A percentile compares a stretch with the other conserved stretches of the same genome.
Conservation (phyloP, 2,329 filamentous ascomycete genomes). For the Monosporascus sp. region DNA sequence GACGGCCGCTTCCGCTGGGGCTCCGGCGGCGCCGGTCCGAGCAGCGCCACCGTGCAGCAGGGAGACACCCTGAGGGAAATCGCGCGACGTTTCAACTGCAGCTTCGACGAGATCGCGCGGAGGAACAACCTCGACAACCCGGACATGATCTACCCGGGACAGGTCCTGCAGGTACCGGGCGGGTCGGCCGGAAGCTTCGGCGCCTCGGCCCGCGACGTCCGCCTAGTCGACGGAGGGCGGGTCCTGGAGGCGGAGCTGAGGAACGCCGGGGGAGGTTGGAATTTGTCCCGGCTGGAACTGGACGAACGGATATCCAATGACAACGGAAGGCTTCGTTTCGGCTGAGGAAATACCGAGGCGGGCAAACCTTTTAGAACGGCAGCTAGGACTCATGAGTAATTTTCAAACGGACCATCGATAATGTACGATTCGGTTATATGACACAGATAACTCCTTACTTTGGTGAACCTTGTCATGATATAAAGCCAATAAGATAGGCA, state of each 20-base stretch:
- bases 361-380: too few species aligned
- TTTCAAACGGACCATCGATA: too few species aligned
- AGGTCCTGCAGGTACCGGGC: slow-evolving; percentile 32
- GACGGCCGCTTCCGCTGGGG: slow-evolving; percentile 33
- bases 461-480: too few species aligned
- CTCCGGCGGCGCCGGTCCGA: slow-evolving; percentile 16
- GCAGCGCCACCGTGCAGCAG: slow-evolving; percentile 31
- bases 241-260: slow-evolving; percentile 21
- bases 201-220: slow-evolving; percentile 29
- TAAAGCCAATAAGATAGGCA: too few species aligned
- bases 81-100: slow-evolving; percentile 25
- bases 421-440: too few species aligned
- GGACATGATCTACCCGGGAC: slow-evolving; percentile 38
- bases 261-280: slow-evolving; percentile 12
- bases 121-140: slow-evolving; percentile 35
- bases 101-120: slow-evolving; percentile 34
- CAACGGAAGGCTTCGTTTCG: slow-evolving; percentile 39
- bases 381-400: too few species aligned
- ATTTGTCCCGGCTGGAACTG: slow-evolving; percentile 11
- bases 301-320: slow-evolving; percentile 17
- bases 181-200: slow-evolving; percentile 25
- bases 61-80: slow-evolving; percentile 38
- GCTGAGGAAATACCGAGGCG: too few species aligned
- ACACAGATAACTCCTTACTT: too few species aligned
- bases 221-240: slow-evolving; percentile 31